Base-by-base conservation (phyloP, 2,329 filamentous ascomycete genomes). In the Geoglossum cookeanum region DNA sequence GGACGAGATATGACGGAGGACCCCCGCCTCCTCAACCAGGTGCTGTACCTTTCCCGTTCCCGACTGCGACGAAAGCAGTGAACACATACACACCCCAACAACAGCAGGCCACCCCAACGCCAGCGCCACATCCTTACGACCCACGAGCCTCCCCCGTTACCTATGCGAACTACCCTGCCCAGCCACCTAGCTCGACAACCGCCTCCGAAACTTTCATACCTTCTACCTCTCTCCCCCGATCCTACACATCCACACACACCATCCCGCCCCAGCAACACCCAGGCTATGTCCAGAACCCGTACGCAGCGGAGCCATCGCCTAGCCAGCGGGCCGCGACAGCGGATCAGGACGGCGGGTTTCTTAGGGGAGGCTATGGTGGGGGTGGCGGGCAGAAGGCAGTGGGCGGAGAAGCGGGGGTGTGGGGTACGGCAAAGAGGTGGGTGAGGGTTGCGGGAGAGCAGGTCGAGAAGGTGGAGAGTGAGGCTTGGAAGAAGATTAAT, bases 211-310 rank as follows among this genome's bases (percentile, higher is more conserved):
- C n/a, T 61, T 60, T 45, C 64, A 64, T 52, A 64, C 64, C 4
- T 56, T 67, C 48, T 29, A 17, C 15, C 48, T 51, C 27, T 29
- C 27, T 30, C 48, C 27, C 15, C 15, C 9, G 15, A 13, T 33
- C 27, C n/a, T 3, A 30, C 27, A 51, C 63, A 67, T 59, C 62
- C 64, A 27, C 65, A 60, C 42, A 65, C 66, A 56, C 59, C 22
- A 22, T 22, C 22, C 22, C 2, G 22, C 22, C 22, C 22, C 22
- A 22, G 22, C 22, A 22, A 22, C 22, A 22, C 22, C 70, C 73
- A 0, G 72, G 73, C 11, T 77, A 77, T 63, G 64, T 69, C 57
- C 74, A 77, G 60, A 71, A 74, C 58, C 65, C 69, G 61, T 67
- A 71, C 55, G 71, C 71, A 17, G 65, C 67, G 35, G 72, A 73